Conservation (phyloP, 1,139 yeast genomes). For the Geotrichum reessii region DNA sequence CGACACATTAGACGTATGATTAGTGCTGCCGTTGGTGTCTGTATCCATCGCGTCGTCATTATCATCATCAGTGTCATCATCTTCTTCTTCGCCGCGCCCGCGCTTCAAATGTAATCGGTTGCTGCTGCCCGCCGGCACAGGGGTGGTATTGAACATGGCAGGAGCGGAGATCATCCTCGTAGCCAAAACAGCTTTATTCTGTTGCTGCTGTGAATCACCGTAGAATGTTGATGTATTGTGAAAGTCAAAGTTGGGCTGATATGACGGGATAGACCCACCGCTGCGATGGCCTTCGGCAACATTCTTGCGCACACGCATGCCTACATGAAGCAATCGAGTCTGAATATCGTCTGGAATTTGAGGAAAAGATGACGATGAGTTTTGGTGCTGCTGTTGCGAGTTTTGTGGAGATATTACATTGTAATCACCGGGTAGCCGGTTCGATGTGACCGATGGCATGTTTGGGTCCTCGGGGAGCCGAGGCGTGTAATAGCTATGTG, state of each 20-base stretch:
- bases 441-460: conserved; percentile 7
- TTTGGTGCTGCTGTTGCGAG: neutral
- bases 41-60: conserved; percentile 31
- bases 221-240: neutral
- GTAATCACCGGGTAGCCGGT: conserved; percentile 4
- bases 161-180: conserved; percentile 11
- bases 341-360: conserved; percentile 28
- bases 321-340: conserved; percentile 27
- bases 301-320: conserved; percentile 32
- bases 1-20: conserved; percentile 24
- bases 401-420: neutral
- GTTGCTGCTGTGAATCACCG: conserved; percentile 4
- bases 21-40: conserved; percentile 32
- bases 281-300: conserved; percentile 33
- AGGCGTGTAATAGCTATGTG: conserved; percentile 10
- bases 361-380: conserved; percentile 20
- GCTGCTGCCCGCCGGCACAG: neutral
- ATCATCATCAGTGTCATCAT: conserved; percentile 30
- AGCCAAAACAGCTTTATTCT: neutral
- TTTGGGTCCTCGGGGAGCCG: conserved; percentile 7
- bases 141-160: conserved; percentile 3
- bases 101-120: conserved; percentile 15
- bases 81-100: conserved; percentile 25
- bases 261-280: conserved; percentile 26
- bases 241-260: conserved; percentile 22